Evolutionary conservation across 2,329 filamentous ascomycete genomes (phyloP).

Genomic region (Emydomyces testavorans): DNA sequence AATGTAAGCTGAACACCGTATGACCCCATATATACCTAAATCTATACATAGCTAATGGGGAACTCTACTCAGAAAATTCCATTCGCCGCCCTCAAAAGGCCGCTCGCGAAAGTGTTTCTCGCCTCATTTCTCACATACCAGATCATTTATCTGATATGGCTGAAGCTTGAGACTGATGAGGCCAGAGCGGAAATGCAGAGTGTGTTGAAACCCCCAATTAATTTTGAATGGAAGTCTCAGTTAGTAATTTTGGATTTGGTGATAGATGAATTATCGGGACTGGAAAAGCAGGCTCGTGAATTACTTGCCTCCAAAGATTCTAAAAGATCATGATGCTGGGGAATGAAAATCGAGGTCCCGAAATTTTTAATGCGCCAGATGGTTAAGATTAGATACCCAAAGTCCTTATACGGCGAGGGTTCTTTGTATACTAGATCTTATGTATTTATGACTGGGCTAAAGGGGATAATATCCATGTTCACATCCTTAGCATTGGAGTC

Average conservation of each 20-base stretch:
- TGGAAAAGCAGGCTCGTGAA: slow-evolving; percentile 15
- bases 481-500: background rate
- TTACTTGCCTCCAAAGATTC: slow-evolving; percentile 20
- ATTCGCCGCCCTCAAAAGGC: slow-evolving; percentile 33
- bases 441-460: background rate
- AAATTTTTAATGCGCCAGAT: too few species aligned
- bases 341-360: too few species aligned
- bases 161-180: slow-evolving; percentile 39
- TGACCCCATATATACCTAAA: background rate
- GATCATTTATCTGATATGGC: slow-evolving; percentile 38
- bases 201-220: slow-evolving; percentile 18
- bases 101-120: slow-evolving; percentile 40
- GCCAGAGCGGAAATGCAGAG: slow-evolving; percentile 33
- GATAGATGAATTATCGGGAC: slow-evolving; percentile 10
- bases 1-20: background rate
- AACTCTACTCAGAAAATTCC: slow-evolving; percentile 13
- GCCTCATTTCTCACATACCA: slow-evolving; percentile 41
- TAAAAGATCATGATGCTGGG: slow-evolving; percentile 18
- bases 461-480: background rate
- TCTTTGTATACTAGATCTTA: background rate
- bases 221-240: background rate
- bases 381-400: too few species aligned
- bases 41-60: background rate
- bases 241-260: too few species aligned
- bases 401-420: background rate